These are phyloP conservation scores for Fraxinus dipetala DNA, from an alignment of 305 asterid species.

Conservation along the genomic window DNA sequence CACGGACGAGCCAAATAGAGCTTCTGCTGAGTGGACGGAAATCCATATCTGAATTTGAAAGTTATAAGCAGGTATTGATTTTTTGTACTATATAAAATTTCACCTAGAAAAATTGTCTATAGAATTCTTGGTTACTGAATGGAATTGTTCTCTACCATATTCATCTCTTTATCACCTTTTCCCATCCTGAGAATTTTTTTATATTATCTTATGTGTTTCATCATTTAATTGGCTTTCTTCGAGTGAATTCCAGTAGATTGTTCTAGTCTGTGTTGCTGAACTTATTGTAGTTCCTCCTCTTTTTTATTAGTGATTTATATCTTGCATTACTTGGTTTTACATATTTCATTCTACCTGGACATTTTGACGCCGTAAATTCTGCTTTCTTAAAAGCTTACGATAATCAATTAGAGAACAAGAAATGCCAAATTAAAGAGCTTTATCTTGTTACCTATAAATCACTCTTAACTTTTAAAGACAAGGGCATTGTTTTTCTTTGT, in stretches of 20 bases:
- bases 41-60: slow-evolving; percentile 76
- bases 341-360: not conserved
- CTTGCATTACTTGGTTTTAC: not conserved
- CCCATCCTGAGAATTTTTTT: slow-evolving; percentile 1
- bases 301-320: slow-evolving; percentile 11
- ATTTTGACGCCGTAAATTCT: not conserved
- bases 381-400: not conserved
- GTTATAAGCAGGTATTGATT: slow-evolving; percentile 71
- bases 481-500: not conserved
- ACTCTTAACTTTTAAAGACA: not conserved
- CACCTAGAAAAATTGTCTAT: not conserved
- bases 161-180: not conserved
- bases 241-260: not conserved
- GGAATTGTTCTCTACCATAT: not conserved
- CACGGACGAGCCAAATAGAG: slow-evolving; percentile 79
- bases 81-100: slow-evolving; percentile 20
- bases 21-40: slow-evolving; percentile 64
- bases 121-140: not conserved
- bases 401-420: not conserved
- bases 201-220: not conserved
- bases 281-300: not conserved
- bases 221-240: slow-evolving; percentile 3
- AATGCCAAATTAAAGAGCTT: not conserved
- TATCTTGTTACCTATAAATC: not conserved
- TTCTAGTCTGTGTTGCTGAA: slow-evolving; percentile 11